Evolutionary conservation across 1,284 basidiomycete species (phyloP).

Genomic region (Mycena citricolor): DNA sequence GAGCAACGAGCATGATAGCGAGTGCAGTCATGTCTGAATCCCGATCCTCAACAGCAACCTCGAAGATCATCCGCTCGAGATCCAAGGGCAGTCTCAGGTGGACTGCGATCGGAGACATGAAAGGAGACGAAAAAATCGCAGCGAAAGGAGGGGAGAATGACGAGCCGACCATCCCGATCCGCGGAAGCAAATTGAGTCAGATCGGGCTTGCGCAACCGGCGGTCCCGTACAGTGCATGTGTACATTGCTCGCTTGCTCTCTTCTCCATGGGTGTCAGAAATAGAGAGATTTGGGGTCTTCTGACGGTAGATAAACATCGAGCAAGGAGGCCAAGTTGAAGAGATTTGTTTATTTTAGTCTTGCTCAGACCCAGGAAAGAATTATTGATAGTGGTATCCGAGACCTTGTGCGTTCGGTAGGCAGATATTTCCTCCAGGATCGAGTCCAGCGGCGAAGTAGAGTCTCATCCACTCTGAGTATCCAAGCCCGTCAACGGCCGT

Average conservation of each 20-base stretch:
- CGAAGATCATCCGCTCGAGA: constrained; percentile 19
- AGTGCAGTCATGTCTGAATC: constrained; percentile 1
- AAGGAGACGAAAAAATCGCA: neutral
- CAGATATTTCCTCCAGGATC: no score
- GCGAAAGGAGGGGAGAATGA: constrained; percentile 2
- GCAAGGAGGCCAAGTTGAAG: no score
- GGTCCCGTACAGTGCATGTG: constrained; percentile 7
- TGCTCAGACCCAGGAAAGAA: no score
- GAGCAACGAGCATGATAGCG: constrained; percentile 18
- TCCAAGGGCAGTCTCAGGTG: constrained; percentile 17
- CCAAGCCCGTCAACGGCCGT: no score
- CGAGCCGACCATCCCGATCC: constrained; percentile 6
- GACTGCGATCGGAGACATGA: constrained; percentile 12
- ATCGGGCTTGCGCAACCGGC: neutral
- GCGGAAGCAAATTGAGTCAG: constrained; percentile 21
- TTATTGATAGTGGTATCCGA: no score
- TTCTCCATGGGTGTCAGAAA: neutral
- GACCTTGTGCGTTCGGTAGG: no score
- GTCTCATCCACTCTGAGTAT: no score
- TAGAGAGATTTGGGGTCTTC: no score
- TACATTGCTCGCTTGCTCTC: neutral
- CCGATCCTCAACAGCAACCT: constrained; percentile 2
- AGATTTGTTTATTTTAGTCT: no score
- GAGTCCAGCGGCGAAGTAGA: no score
- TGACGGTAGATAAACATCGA: neutral